Percentiles rank a stretch among this genome's conserved stretches.
phyloP scores from a whole-genome alignment of 495 filamentous ascomycete genomes.

The Immersiella caudata region DNA sequence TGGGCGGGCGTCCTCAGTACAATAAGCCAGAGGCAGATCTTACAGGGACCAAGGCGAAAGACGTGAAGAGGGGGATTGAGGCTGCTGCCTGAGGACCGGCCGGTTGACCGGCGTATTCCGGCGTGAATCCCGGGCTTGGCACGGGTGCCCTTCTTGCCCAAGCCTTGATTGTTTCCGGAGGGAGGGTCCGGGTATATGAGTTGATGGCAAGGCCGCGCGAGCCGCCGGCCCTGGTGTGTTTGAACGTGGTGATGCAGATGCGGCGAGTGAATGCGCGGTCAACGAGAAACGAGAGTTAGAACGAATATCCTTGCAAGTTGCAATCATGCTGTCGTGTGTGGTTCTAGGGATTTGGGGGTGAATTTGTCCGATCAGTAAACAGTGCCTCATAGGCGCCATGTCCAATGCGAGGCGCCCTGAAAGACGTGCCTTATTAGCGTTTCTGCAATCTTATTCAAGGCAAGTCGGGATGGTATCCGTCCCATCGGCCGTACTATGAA shows the following conservation, averaged over 20 bases:
- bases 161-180: background rate
- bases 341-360: background rate
- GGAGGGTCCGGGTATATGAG: background rate
- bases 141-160: background rate
- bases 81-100: slow-evolving; percentile 4
- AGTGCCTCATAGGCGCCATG: background rate
- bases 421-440: background rate
- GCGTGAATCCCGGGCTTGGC: background rate
- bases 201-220: background rate
- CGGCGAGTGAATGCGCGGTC: background rate
- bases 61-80: slow-evolving; percentile 54
- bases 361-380: background rate
- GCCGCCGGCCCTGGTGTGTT: background rate
- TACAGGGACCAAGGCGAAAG: slow-evolving; percentile 54
- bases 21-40: slow-evolving; percentile 46
- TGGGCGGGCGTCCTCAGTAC: slow-evolving; percentile 70
- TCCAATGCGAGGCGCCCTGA: background rate
- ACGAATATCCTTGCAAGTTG: background rate
- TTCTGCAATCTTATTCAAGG: background rate
- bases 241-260: background rate
- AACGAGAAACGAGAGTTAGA: background rate
- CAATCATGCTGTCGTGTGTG: background rate
- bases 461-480: background rate
- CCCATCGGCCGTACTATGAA: background rate
- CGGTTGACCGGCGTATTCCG: background rate